Conservation (phyloP, 352 stramenopile genomes). For the Phytopythium oedochilum region DNA sequence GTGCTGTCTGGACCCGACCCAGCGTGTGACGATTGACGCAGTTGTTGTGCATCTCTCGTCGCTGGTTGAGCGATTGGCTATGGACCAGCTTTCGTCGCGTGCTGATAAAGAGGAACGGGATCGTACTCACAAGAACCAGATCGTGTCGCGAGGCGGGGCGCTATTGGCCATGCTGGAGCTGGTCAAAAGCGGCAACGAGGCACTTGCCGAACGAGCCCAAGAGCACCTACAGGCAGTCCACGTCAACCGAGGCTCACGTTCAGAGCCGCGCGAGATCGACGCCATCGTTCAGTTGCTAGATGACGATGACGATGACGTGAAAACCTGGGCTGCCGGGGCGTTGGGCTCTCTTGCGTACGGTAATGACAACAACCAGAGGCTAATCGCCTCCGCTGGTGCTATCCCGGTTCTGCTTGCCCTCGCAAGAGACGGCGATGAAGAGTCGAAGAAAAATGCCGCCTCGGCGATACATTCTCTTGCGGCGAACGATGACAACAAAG, state of each 20-base stretch:
- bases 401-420: not conserved
- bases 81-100: not conserved
- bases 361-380: not conserved
- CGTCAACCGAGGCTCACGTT: not conserved
- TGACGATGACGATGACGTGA: not conserved
- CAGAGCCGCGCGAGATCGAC: not conserved
- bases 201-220: not conserved
- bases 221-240: not conserved
- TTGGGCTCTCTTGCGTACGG: not conserved
- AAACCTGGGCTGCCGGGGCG: not conserved
- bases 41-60: conserved; percentile 1
- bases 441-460: not conserved
- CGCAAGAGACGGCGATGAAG: not conserved
- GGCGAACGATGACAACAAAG: not conserved
- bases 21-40: conserved; percentile 3
- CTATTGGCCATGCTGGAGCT: not conserved
- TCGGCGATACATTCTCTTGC: not conserved
- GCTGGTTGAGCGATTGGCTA: not conserved
- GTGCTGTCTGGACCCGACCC: not conserved
- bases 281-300: not conserved
- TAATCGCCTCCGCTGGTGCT: not conserved
- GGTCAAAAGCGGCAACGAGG: not conserved
- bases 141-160: not conserved
- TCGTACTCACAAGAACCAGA: not conserved
- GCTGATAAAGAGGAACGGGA: not conserved